phyloP scores from a whole-genome alignment of 768 basidiomycete genomes.

The Mycena albidolilacea region DNA sequence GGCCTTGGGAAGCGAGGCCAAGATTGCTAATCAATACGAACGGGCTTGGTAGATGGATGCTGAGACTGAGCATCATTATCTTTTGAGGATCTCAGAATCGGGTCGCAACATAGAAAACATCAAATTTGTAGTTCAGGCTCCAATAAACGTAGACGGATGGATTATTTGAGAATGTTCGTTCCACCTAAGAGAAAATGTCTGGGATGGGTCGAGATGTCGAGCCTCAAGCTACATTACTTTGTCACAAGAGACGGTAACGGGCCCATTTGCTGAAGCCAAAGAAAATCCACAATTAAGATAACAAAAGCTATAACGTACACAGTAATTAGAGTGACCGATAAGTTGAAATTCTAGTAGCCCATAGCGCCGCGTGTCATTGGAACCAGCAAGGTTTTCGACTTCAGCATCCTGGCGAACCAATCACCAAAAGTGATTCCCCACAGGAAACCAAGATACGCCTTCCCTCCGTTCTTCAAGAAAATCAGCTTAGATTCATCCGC shows the following conservation, averaged over 20 bases:
- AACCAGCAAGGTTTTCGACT: slow-evolving; percentile 46
- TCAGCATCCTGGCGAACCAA: slow-evolving; percentile 53
- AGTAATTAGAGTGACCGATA: background rate
- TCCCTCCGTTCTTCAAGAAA: slow-evolving; percentile 53
- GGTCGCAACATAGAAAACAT: background rate
- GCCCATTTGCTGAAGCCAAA: background rate
- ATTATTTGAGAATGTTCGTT: no score
- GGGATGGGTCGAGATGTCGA: no score
- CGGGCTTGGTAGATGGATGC: slow-evolving; percentile 62
- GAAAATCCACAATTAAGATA: slow-evolving; percentile 2
- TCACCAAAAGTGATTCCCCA: slow-evolving; percentile 63
- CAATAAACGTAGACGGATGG: no score
- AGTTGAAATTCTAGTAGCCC: slow-evolving; percentile 21
- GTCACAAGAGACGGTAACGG: no score
- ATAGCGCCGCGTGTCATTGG: slow-evolving; percentile 24
- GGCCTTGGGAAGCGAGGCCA: slow-evolving; percentile 74
- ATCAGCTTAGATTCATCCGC: background rate
- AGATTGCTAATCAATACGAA: slow-evolving; percentile 82
- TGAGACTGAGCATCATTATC: no score
- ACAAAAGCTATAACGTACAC: background rate
- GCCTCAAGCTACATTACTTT: no score
- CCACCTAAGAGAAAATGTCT: no score
- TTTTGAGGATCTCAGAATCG: no score
- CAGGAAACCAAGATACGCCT: slow-evolving; percentile 55
- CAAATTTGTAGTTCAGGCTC: background rate